Base-by-base conservation (phyloP, 805 yeast genomes). In the Jamesozyma hellenica region DNA sequence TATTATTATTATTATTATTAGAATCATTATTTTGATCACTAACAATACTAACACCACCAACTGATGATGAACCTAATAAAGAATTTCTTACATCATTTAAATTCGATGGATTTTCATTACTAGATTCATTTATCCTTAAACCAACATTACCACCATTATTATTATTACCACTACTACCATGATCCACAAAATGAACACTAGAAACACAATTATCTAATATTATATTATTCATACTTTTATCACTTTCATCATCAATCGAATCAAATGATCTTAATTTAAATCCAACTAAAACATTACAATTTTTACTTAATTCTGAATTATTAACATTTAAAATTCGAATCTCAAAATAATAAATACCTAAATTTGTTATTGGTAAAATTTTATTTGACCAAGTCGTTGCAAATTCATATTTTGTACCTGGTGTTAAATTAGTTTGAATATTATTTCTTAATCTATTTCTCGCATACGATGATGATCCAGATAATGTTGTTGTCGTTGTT, bases 1-100 rank as follows among this genome's bases (percentile, higher is more conserved):
- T 84, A 92, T 63, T 86, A 76, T 83, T n/a, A 96, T 90, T 58
- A 9, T 21, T 14, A 16, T 28, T 19, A 6, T 15, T 32, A 14
- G 15, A 9, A 12, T 12, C 5, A 14, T 28, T 29, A 13, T 33
- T 25, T 1, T 13, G 11, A 17, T 21, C 37, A 16, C 23, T 34
- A 4, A 21, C 10, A 19, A 21, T 27, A 2, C 30, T 17, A 9
- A 16, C 17, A 12, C 21, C 25, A 8, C 4, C 12, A 18, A 18
- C 9, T 3, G 8, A 10, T 4, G 19, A 5, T 4, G 18, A 11
- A 14, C 28, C 28, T 3, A 34, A 8, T 16, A 34, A 23, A 9
- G 36, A 23, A 34, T 34, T 25, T 34, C 36, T 23, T 5, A 34
- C 25, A 5, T 23, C 36, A 25, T 34, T n/a, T 14, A 34, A 8